Conservation (phyloP, 306 rosid species). For the Ochetophila trinervis region DNA sequence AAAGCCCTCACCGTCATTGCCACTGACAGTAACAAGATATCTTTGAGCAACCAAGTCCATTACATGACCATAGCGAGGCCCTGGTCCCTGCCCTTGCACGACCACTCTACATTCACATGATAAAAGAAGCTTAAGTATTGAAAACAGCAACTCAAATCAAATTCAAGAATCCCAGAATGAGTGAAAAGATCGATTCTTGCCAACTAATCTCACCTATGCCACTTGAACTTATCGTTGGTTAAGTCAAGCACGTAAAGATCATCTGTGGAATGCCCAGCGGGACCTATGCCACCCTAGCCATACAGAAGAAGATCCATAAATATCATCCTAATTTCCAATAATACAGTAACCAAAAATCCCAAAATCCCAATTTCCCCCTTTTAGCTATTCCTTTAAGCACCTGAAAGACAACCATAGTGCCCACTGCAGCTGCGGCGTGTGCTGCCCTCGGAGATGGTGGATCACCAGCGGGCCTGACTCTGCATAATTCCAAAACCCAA, state of each 20-base stretch:
- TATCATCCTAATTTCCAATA: conserved; percentile 11
- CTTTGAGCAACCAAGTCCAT: conserved; percentile 99
- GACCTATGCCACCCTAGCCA: conserved; percentile 98
- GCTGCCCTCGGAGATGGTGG: conserved; percentile 99
- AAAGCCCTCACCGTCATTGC: conserved; percentile 83
- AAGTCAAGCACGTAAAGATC: conserved; percentile 90
- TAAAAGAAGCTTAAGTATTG: conserved; percentile 12
- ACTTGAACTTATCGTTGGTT: conserved; percentile 85
- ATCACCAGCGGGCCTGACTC: conserved; percentile 90
- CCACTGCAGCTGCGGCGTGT: conserved; percentile 92
- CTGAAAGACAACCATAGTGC: conserved; percentile 99
- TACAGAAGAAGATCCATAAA: conserved; percentile 32
- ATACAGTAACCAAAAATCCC: conserved; percentile 1
- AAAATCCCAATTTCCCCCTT: conserved; percentile 2
- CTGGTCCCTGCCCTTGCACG: conserved; percentile 98
- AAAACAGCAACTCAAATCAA: conserved; percentile 1
- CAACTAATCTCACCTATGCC: conserved; percentile 82
- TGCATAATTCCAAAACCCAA: conserved; percentile 34
- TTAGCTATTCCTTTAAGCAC: conserved; percentile 34
- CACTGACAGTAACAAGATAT: conserved; percentile 90
- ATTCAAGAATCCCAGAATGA: conserved; percentile 15
- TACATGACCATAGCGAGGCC: conserved; percentile 98
- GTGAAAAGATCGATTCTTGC: conserved; percentile 8
- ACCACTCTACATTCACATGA: conserved; percentile 62
- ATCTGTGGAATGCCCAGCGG: conserved; percentile 98